Evolutionary conservation across 306 rosid species (phyloP), one percentile per base, ranked within the genome.

Genomic region (Dalbergia cochinchinensis): DNA sequence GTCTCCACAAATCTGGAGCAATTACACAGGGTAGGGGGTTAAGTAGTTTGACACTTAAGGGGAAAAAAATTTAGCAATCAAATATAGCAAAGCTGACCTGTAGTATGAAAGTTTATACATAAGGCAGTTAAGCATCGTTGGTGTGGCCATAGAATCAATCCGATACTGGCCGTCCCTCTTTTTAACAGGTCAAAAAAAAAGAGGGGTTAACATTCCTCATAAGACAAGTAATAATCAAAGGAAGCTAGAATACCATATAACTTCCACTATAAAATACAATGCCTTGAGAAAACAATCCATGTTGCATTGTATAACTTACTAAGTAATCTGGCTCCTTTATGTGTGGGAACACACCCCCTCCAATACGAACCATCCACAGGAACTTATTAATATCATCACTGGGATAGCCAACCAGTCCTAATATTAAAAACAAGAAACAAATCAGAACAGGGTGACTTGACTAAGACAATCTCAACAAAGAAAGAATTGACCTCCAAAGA

Each of bases 341-440:
- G 89, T 96, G 99, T 81, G 99, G 99, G 85, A 93, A 96, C 77
- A 96, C 99, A 61, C 99, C 99, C 47, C 99, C 99, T 78, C 99
- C 99, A 9, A 96, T 96, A 3, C 99, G 98, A 73, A 96, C 99
- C 99, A 96, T 96, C 99, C 99, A 96, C 76, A 96, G 84, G 89
- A 96, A 96, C 91, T 96, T 96, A 35, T 96, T 96, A 74, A 96
- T 96, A 81, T 96, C 99, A 69, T 96, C 99, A 82, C 99, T 96
- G 18, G 99, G 93, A 86, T 93, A 96, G 73, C 99, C 99, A 78
- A 96, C 99, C 78, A 96, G 84, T 85, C 99, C 99, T 96, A 82
- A 77, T 19, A 78, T 80, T 10, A 82, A 71, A 82, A 54, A 80
- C 57, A 26, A 83, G 76, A 16, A 77, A 67, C 71, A 48, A 20